Evolutionary conservation across 768 basidiomycete species (phyloP), one percentile per base, ranked within the genome.

Genomic region (Suillus subaureus): DNA sequence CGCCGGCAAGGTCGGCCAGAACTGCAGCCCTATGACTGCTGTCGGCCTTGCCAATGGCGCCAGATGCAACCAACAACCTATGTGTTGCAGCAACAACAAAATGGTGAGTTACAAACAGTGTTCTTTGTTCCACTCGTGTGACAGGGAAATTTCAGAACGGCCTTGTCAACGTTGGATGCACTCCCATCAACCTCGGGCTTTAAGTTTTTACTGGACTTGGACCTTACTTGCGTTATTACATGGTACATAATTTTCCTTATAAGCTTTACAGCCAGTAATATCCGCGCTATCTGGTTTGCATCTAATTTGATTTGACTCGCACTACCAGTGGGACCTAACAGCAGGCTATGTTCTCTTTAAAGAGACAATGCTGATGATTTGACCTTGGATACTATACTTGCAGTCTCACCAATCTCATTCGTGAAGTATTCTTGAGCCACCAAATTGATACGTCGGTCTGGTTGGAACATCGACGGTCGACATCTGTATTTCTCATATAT

Each of bases 151-250:
- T 52, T 55, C 37, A 77, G 69, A 55, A 61, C 4, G 75, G 75
- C 57, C 31, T 75, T 52, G 54, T 77, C 26, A 75, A 75, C 57
- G 26, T 75, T 57, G 71, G 71, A 56, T 75, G 74, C 51, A 66
- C 57, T 23, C 68, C 75, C 12, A 54, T 69, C 39, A 54, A 62
- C 18, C 12, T 70, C 16, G 2, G 16, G 23, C 9, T 16, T 51
- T 31, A 69, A 54, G 39, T 58, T 54, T 15, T 55, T 13, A 43
- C 49, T 58, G 54, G 57, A 31, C 52, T 47, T 45, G 45, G 45
- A n/a, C 45, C 21, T 45, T 45, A 4, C n/a, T 9, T n/a, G n/a
- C 21, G 21, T n/a, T 4, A 45, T 15, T 66, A 57, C 61, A 40
- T 68, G 61, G 60, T 57, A n/a, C 68, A 61, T 58, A 52, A 58